These are phyloP conservation scores for Coemansia sp. DNA, from an alignment of 192 early-diverging fungal genomes.

Conservation along the genomic window DNA sequence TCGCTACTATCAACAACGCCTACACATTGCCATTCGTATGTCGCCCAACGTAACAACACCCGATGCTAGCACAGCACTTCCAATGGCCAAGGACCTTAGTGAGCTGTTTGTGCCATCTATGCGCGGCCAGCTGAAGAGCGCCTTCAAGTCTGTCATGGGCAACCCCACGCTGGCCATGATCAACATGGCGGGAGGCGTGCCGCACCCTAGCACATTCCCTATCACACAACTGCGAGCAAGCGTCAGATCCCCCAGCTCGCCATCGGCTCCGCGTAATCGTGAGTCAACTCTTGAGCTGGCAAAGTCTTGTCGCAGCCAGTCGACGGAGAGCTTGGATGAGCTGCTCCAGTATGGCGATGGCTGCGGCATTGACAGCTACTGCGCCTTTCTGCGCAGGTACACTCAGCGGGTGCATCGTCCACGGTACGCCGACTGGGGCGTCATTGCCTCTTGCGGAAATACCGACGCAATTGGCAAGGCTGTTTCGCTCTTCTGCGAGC, in stretches of 20 bases:
- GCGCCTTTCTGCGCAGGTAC: constrained; percentile 54
- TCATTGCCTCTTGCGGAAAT: constrained; percentile 63
- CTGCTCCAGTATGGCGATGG: constrained; percentile 66
- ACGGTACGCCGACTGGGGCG: constrained; percentile 63
- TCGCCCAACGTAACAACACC: constrained; percentile 14
- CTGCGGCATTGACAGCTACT: constrained; percentile 55
- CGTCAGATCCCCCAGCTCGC: constrained; percentile 37
- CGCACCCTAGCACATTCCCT: constrained; percentile 65
- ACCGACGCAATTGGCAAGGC: constrained; percentile 61
- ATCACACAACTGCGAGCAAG: constrained; percentile 59
- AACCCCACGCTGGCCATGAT: constrained; percentile 57
- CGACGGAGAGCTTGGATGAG: constrained; percentile 40
- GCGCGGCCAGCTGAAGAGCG: constrained; percentile 44
- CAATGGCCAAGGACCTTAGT: constrained; percentile 43
- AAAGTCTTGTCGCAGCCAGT: constrained; percentile 13
- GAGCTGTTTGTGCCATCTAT: constrained; percentile 39
- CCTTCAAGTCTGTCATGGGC: constrained; percentile 54
- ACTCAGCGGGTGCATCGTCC: constrained; percentile 53
- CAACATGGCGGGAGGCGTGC: constrained; percentile 71
- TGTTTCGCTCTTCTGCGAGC: constrained; percentile 57
- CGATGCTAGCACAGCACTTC: constrained; percentile 6
- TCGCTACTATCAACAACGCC: background rate
- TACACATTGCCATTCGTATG: constrained; percentile 6
- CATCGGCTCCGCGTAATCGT: constrained; percentile 4
- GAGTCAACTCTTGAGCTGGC: constrained; percentile 38